Evolutionary conservation across 75 land plant species (phyloP).

Genomic region (Ceratopteris richardii): DNA sequence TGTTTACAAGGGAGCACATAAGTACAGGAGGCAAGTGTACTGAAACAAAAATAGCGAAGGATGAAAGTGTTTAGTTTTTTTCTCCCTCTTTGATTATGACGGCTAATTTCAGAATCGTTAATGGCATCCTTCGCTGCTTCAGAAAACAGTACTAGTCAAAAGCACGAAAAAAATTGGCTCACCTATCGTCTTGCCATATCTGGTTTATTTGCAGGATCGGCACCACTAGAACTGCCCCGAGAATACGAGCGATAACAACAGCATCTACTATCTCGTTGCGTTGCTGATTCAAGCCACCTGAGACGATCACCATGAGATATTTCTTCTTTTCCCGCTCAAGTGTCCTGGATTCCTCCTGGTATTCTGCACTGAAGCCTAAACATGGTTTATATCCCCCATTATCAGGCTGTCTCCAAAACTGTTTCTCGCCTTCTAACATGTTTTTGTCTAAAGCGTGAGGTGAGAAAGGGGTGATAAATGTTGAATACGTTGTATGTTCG

Average conservation of each 20-base stretch:
- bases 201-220: constrained; percentile 78
- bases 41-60: too few relatives aligned
- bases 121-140: too few relatives aligned
- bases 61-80: too few relatives aligned
- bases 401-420: constrained; percentile 81
- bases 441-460: constrained; percentile 2
- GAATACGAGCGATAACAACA: constrained; percentile 80
- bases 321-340: constrained; percentile 31
- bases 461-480: constrained; percentile 3
- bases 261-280: constrained; percentile 88
- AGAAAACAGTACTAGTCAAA: too few relatives aligned
- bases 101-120: too few relatives aligned
- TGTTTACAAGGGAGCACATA: too few relatives aligned
- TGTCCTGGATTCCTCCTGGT: constrained; percentile 18
- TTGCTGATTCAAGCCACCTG: constrained; percentile 86
- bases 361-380: constrained; percentile 42
- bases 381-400: constrained; percentile 60
- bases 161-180: too few relatives aligned
- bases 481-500: background rate
- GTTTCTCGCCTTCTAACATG: constrained; percentile 31
- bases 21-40: too few relatives aligned
- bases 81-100: too few relatives aligned
- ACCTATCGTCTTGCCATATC: constrained; percentile 87
- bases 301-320: constrained; percentile 74
- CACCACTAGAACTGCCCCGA: constrained; percentile 73